These are phyloP conservation scores for Brassica rapa DNA, from an alignment of 345 rosid species.

Conservation along the genomic window DNA sequence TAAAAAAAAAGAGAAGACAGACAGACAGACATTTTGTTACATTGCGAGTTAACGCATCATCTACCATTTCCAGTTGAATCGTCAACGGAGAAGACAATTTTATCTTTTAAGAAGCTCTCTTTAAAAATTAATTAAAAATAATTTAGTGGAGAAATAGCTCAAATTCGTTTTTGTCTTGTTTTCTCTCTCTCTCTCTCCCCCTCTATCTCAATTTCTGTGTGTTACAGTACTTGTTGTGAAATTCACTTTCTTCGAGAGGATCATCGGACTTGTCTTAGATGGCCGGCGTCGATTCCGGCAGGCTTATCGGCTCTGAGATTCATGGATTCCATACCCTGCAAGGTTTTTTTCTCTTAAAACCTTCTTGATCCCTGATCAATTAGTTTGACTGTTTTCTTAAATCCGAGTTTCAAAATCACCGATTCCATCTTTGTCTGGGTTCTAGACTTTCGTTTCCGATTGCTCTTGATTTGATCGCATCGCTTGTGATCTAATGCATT, in stretches of 20 bases:
- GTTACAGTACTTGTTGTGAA: constrained; percentile 13
- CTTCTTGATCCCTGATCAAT: not conserved
- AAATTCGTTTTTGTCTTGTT: not conserved
- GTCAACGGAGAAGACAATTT: constrained; percentile 13
- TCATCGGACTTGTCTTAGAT: constrained; percentile 36
- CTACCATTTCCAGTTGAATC: constrained; percentile 14
- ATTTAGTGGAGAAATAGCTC: not conserved
- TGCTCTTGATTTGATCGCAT: constrained; percentile 3
- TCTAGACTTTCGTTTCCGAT: constrained; percentile 7
- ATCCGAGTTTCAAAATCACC: not conserved
- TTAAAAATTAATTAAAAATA: not conserved
- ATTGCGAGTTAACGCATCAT: constrained; percentile 2
- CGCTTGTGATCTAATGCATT: constrained; percentile 6
- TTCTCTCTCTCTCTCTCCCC: not conserved
- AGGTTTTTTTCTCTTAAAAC: constrained; percentile 45
- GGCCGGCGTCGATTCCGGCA: constrained; percentile 48
- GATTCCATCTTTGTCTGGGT: not conserved
- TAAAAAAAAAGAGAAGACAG: not conserved
- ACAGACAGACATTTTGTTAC: not conserved
- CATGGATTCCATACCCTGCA: constrained; percentile 81
- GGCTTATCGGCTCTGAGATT: constrained; percentile 75
- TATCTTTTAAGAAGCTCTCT: not conserved
- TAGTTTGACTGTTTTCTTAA: not conserved
- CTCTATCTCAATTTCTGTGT: constrained; percentile 18
- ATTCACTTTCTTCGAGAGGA: constrained; percentile 24